Percentiles rank a stretch among this genome's conserved stretches.
These are phyloP conservation scores for Solanum peruvianum DNA, from an alignment of 257 asterid genomes.

Conservation along the genomic window DNA sequence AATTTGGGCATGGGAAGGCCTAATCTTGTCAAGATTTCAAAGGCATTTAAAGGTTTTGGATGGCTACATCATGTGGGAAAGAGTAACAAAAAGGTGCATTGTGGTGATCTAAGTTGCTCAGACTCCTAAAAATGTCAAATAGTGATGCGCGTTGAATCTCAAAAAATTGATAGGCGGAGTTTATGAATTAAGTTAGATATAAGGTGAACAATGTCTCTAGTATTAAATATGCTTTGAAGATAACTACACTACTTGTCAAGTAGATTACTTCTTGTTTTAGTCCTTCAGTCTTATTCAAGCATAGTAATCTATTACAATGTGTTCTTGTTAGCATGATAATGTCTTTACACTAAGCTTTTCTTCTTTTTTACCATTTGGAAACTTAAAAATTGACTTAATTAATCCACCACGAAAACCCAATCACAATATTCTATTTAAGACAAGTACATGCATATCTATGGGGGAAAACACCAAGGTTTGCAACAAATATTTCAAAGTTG, in stretches of 20 bases:
- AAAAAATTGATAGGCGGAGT: background rate
- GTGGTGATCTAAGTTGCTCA: conserved; percentile 15
- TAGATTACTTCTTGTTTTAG: background rate
- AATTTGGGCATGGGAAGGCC: conserved; percentile 68
- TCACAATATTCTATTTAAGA: background rate
- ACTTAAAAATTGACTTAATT: background rate
- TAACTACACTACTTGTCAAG: background rate
- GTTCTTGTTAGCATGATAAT: background rate
- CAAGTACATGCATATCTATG: background rate
- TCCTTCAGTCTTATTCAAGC: background rate
- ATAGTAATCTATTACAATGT: background rate
- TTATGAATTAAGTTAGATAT: background rate
- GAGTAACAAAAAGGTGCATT: conserved; percentile 81
- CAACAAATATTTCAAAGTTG: background rate
- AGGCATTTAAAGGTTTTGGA: conserved; percentile 77
- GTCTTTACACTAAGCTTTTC: background rate
- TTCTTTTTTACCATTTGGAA: background rate
- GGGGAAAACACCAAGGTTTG: background rate
- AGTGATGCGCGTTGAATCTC: background rate
- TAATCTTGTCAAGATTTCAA: conserved; percentile 59
- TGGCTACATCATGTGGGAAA: conserved; percentile 57
- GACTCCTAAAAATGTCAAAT: background rate
- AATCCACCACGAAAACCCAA: background rate
- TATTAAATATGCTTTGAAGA: background rate
- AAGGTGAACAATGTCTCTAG: background rate